Evolutionary conservation across 2,329 filamentous ascomycete genomes (phyloP).

Genomic region (Cephalotrichum gorgonifer): DNA sequence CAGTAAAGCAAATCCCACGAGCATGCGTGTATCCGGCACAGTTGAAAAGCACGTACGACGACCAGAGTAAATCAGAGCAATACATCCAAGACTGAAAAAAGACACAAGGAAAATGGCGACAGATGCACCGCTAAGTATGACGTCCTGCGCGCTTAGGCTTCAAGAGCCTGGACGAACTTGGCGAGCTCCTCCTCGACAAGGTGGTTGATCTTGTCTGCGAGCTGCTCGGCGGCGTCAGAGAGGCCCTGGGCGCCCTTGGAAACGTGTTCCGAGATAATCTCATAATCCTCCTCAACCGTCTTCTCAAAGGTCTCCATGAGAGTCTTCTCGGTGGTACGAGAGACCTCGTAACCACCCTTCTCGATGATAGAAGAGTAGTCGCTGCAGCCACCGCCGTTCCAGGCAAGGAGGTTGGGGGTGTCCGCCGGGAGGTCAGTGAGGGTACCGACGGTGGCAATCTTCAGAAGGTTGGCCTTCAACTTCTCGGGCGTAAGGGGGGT

Average conservation of each 20-base stretch:
- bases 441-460: constrained; percentile 67
- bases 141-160: not conserved
- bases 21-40: constrained; percentile 5
- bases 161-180: constrained; percentile 29
- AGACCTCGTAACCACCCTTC: constrained; percentile 58
- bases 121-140: not conserved
- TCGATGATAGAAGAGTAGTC: constrained; percentile 82
- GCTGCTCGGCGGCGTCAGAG: constrained; percentile 47
- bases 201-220: constrained; percentile 53
- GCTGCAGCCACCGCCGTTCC: constrained; percentile 92
- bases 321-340: constrained; percentile 32
- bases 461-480: constrained; percentile 82
- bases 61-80: constrained; percentile 12
- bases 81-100: constrained; percentile 15
- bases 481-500: constrained; percentile 84
- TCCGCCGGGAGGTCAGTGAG: constrained; percentile 74
- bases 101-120: constrained; percentile 15
- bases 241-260: constrained; percentile 42
- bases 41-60: constrained; percentile 1
- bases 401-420: constrained; percentile 92
- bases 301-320: constrained; percentile 41
- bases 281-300: constrained; percentile 50
- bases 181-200: constrained; percentile 50
- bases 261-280: constrained; percentile 46
- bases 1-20: constrained; percentile 3